A percentile compares a stretch with the other conserved stretches of the same genome.
Evolutionary conservation across 495 filamentous ascomycete species (phyloP).

Genomic region (Haplographium delicatum): DNA sequence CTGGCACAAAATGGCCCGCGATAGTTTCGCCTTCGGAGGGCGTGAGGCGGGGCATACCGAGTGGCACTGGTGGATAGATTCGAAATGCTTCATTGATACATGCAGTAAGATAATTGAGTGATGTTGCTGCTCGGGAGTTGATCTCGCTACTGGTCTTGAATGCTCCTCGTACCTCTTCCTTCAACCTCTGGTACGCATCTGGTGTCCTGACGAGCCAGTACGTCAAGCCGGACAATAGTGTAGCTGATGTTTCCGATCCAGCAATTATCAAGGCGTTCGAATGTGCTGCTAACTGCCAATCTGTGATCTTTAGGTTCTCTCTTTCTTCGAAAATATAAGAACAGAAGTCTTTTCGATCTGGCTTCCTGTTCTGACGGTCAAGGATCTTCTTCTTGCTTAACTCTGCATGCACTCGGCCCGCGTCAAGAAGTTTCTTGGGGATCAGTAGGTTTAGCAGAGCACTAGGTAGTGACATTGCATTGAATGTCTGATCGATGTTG

Average conservation of each 20-base stretch:
- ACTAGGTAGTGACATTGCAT: background rate
- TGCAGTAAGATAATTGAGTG: slow-evolving; percentile 39
- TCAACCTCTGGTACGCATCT: slow-evolving; percentile 36
- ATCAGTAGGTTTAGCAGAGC: background rate
- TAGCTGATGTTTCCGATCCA: slow-evolving; percentile 54
- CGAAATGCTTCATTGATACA: slow-evolving; percentile 55
- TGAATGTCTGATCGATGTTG: background rate
- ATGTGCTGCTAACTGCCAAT: background rate
- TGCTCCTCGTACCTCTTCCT: slow-evolving; percentile 41
- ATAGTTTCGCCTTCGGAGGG: slow-evolving; percentile 23
- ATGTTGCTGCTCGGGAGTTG: slow-evolving; percentile 33
- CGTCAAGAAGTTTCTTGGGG: background rate
- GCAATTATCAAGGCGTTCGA: slow-evolving; percentile 1
- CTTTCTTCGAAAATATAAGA: background rate
- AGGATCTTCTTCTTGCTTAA: background rate
- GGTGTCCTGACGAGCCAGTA: slow-evolving; percentile 42
- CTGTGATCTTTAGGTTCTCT: background rate
- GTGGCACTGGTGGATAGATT: slow-evolving; percentile 50
- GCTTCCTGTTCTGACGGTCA: slow-evolving; percentile 24
- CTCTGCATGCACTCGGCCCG: background rate
- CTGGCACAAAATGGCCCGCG: slow-evolving; percentile 6
- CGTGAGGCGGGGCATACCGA: slow-evolving; percentile 39
- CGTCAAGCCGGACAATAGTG: slow-evolving; percentile 43
- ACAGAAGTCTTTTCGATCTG: slow-evolving; percentile 3
- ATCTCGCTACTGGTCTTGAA: slow-evolving; percentile 52